Base-by-base conservation (phyloP, 305 asterid species). In the Solanum hybrid region DNA sequence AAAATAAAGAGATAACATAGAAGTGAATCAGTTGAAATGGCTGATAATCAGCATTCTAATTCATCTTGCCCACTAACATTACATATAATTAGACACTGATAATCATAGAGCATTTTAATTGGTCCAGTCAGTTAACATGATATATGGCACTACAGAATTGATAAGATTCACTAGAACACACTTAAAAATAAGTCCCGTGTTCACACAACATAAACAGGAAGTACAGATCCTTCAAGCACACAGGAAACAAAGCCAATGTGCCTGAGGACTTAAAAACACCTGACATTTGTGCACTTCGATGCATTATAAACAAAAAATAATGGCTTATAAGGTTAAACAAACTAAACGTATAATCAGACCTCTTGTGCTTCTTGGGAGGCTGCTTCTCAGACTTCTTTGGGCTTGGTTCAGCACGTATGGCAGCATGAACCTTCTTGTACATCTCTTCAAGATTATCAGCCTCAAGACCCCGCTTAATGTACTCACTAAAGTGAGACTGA, bases 371-470 rank as follows among this genome's bases (percentile, higher is more conserved):
- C 95, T 94, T 95, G 0, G 95, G 97, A 34, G 94, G 91, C 78
- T 84, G 93, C 91, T 95, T 96, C 88, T 87, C 94, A 73, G 93
- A 89, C 83, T 94, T 95, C 96, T 94, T 95, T 6, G 24, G 90
- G 10, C 90, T 73, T 15, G 97, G 97, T 87, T 93, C 95, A 29
- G 97, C 96, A 20, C 98, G 96, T 27, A 95, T 96, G 41, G 98
- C 98, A 0, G 97, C 97, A 92, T 96, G 98, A 26, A 95, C 98
- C 91, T 94, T 95, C 92, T 96, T 93, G 93, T 94, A 95, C 92
- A 95, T 10, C 70, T 89, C 96, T 91, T 96, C 96, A 2, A 95
- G 80, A 89, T 91, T 82, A 89, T 96, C 98, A 14, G 98, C 90
- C 41, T 94, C 94, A 68, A 96, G 73, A 8, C 95, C 95, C 79